phyloP scores from a whole-genome alignment of 2,329 filamentous ascomycete genomes.

The Aspergillus brunneoviolaceus region DNA sequence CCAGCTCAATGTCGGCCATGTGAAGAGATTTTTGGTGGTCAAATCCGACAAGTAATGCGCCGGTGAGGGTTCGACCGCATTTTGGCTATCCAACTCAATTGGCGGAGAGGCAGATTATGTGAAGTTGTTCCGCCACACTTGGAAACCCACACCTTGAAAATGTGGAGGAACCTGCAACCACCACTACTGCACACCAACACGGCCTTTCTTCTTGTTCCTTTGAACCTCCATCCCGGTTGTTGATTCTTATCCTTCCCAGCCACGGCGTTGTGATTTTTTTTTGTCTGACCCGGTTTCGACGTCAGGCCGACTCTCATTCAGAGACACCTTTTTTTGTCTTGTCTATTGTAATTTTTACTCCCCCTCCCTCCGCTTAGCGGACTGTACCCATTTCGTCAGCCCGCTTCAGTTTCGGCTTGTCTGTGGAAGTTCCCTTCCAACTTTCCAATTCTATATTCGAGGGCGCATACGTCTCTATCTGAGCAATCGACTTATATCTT shows the following conservation, averaged over 20 bases:
- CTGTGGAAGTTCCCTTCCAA: constrained; percentile 2
- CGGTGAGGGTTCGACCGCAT: constrained; percentile 11
- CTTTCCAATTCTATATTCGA: neutral
- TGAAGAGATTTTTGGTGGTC: neutral
- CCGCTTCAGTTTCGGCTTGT: neutral
- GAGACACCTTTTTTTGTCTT: constrained; percentile 9
- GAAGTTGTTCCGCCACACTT: constrained; percentile 27
- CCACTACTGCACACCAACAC: neutral
- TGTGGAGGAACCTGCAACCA: constrained; percentile 30
- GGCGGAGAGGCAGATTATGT: constrained; percentile 16
- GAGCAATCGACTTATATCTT: neutral
- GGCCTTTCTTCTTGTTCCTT: neutral
- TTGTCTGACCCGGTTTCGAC: neutral
- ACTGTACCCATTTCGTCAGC: constrained; percentile 1
- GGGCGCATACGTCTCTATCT: neutral
- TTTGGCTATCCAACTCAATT: constrained; percentile 18
- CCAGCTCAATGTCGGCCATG: neutral
- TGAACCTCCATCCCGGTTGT: neutral
- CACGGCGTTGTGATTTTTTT: constrained; percentile 1
- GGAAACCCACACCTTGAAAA: constrained; percentile 30
- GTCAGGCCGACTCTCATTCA: constrained; percentile 9
- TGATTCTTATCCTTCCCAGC: neutral
- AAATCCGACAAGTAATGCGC: neutral
- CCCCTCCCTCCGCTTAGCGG: neutral
- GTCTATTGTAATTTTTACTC: constrained; percentile 3